Evolutionary conservation across 2,329 filamentous ascomycete species (phyloP).

Genomic region (Phialophora tarda): DNA sequence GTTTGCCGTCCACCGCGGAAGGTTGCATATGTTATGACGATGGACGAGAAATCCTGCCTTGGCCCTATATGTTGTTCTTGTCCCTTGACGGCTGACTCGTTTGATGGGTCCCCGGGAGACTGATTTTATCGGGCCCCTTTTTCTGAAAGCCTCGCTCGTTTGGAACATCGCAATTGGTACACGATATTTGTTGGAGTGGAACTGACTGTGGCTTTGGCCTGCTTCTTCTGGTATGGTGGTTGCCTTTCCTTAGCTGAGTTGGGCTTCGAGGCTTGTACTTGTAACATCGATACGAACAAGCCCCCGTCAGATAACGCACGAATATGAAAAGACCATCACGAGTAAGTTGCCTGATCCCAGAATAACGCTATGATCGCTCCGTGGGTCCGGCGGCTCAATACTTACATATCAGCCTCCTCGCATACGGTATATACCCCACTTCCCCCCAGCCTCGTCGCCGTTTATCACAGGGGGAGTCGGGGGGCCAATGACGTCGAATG

Average conservation of each 20-base stretch:
- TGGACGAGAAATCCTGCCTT: neutral
- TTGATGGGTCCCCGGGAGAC: neutral
- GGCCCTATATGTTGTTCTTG: neutral
- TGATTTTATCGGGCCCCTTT: neutral
- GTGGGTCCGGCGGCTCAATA: neutral
- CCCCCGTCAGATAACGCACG: neutral
- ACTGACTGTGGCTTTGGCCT: constrained; percentile 3
- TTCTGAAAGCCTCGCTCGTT: neutral
- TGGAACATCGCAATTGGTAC: neutral
- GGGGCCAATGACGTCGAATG: neutral
- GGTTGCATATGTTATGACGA: neutral
- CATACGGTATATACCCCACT: neutral
- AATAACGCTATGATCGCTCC: neutral
- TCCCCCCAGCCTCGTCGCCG: neutral
- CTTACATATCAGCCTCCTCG: neutral
- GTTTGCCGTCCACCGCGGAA: neutral
- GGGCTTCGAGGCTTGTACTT: constrained; percentile 2
- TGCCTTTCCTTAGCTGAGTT: constrained; percentile 16
- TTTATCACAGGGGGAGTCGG: neutral
- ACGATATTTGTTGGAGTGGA: neutral
- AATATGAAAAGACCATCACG: neutral
- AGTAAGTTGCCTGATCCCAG: neutral
- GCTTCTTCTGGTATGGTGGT: constrained; percentile 21
- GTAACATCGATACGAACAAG: neutral
- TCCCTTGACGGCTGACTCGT: too few species aligned